Conservation (phyloP, 208 protist species). For the Zelonia costaricensis region DNA sequence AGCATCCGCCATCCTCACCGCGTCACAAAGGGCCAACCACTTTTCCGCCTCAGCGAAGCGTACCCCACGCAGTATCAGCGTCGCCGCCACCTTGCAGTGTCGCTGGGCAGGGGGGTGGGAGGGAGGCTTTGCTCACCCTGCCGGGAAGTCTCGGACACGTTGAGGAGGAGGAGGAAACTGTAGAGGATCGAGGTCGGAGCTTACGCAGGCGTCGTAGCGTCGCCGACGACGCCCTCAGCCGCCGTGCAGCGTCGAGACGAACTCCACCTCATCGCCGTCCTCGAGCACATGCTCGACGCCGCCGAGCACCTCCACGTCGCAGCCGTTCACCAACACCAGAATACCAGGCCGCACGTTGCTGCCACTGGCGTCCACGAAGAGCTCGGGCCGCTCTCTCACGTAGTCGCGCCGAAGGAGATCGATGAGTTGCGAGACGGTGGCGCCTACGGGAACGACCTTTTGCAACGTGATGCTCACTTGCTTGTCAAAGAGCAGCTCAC, state of each 20-base stretch:
- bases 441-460: conserved; percentile 38
- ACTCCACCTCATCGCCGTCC: conserved; percentile 87
- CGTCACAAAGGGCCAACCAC: too few species aligned
- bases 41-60: too few species aligned
- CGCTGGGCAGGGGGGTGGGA: too few species aligned
- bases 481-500: conserved; percentile 84
- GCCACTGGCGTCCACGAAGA: conserved; percentile 72
- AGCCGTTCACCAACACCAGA: conserved; percentile 93
- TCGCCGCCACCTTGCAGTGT: too few species aligned
- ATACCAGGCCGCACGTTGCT: conserved; percentile 88
- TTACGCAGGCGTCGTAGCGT: too few species aligned
- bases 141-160: too few species aligned
- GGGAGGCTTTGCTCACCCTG: too few species aligned
- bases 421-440: conserved; percentile 54
- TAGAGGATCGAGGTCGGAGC: too few species aligned
- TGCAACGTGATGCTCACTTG: conserved; percentile 30
- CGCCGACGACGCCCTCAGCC: conserved; percentile 79
- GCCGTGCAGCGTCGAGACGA: conserved; percentile 95
- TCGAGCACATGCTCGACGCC: conserved; percentile 80
- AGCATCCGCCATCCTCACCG: too few species aligned
- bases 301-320: conserved; percentile 92
- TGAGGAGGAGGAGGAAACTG: too few species aligned
- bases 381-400: conserved; percentile 70
- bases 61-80: too few species aligned
- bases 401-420: conserved; percentile 51